These are phyloP conservation scores for Penicillium sp. DNA, from an alignment of 2,329 filamentous ascomycete species.

Conservation along the genomic window DNA sequence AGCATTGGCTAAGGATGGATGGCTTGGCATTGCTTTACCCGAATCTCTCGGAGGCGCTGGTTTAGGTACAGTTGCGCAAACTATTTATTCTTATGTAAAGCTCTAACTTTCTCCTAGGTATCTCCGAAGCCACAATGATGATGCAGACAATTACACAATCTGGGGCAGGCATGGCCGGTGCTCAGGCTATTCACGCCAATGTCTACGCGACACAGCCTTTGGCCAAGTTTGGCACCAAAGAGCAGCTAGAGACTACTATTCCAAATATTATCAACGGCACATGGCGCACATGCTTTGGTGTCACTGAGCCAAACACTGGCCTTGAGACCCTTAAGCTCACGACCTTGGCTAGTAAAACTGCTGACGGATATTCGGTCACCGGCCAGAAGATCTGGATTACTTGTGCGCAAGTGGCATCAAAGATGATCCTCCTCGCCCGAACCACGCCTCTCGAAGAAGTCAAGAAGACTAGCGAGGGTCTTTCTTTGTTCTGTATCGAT, in stretches of 20 bases:
- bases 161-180: conserved; percentile 73
- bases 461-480: conserved; percentile 67
- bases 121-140: conserved; percentile 84
- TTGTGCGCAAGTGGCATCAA: conserved; percentile 74
- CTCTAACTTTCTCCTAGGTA: conserved; percentile 35
- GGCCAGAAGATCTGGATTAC: conserved; percentile 92
- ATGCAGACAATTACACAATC: conserved; percentile 74
- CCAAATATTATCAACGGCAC: conserved; percentile 69
- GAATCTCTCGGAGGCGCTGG: conserved; percentile 72
- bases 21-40: conserved; percentile 77
- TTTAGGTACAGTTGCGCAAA: conserved; percentile 46
- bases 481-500: conserved; percentile 79
- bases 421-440: conserved; percentile 79
- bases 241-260: conserved; percentile 63
- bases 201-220: conserved; percentile 64
- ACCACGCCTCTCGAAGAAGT: conserved; percentile 69
- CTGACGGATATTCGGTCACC: conserved; percentile 62
- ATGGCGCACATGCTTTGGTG: conserved; percentile 74
- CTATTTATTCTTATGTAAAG: no score
- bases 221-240: conserved; percentile 66
- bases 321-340: conserved; percentile 71
- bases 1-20: conserved; percentile 70
- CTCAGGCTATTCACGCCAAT: conserved; percentile 59
- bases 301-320: conserved; percentile 79
- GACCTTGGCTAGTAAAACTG: conserved; percentile 62